Conservation (phyloP, 257 asterid species). For the Ballota nigra region DNA sequence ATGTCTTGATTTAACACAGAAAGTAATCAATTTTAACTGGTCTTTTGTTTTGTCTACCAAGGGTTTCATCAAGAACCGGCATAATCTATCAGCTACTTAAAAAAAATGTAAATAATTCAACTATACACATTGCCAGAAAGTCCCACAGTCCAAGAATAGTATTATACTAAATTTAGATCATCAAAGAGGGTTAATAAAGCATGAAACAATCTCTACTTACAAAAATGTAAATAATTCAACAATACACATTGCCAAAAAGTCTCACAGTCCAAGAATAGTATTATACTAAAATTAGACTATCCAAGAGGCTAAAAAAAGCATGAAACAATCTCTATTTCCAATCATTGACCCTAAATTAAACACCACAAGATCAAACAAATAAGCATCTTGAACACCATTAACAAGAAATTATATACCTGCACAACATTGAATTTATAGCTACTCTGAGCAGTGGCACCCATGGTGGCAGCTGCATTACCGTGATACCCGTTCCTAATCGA, state of each 20-base stretch:
- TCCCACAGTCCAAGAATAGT: background rate
- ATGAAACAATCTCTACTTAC: background rate
- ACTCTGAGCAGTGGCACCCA: slow-evolving; percentile 88
- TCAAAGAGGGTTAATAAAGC: background rate
- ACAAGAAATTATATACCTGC: slow-evolving; percentile 50
- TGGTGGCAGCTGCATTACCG: slow-evolving; percentile 87
- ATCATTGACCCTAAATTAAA: background rate
- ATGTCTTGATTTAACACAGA: background rate
- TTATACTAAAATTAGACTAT: background rate
- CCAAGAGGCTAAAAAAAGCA: background rate
- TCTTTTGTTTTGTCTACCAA: background rate
- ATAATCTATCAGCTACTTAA: background rate
- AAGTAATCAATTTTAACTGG: background rate
- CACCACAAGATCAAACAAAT: background rate
- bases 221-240: background rate
- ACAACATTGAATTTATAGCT: slow-evolving; percentile 82
- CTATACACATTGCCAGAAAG: background rate
- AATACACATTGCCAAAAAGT: background rate
- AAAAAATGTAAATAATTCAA: background rate
- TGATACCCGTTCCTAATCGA: slow-evolving; percentile 89
- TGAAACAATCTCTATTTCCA: background rate
- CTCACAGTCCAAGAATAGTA: background rate
- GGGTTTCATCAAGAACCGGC: background rate
- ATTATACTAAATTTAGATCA: background rate
- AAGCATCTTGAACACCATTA: background rate